Conservation (phyloP, 176 grass and related monocot species). For the Rhipidocladum racemiflorum region DNA sequence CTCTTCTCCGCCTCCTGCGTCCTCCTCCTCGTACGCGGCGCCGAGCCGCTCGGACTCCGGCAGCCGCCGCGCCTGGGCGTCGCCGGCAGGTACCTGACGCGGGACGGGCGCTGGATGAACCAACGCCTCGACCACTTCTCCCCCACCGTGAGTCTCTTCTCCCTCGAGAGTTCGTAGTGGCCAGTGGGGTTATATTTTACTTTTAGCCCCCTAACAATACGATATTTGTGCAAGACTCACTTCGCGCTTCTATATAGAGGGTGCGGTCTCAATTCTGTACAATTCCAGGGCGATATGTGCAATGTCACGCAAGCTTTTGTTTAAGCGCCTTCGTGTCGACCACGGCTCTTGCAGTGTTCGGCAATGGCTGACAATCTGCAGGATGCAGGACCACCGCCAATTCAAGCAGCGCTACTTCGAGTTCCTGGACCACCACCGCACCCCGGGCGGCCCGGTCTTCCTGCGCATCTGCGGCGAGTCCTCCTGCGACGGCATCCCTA, state of each 20-base stretch:
- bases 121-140: constrained; percentile 96
- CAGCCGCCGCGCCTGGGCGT: neutral
- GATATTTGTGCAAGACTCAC: neutral
- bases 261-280: no score
- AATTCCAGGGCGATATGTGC: neutral
- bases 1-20: constrained; percentile 23
- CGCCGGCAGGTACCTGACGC: constrained; percentile 51
- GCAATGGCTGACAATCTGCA: neutral
- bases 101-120: constrained; percentile 70
- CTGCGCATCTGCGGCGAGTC: constrained; percentile 84
- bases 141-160: constrained; percentile 47
- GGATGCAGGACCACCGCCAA: constrained; percentile 63
- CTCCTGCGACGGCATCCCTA: constrained; percentile 72
- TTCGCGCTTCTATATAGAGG: neutral
- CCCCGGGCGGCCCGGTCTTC: constrained; percentile 65
- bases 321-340: no score
- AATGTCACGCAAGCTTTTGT: neutral
- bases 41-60: constrained; percentile 37
- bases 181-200: neutral
- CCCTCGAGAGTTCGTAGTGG: neutral
- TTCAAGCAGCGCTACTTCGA: constrained; percentile 85
- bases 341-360: no score
- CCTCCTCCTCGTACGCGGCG: constrained; percentile 16
- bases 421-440: constrained; percentile 66
- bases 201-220: neutral